Conservation (phyloP, 805 yeast species). For the Saccharomyces mikatae region DNA sequence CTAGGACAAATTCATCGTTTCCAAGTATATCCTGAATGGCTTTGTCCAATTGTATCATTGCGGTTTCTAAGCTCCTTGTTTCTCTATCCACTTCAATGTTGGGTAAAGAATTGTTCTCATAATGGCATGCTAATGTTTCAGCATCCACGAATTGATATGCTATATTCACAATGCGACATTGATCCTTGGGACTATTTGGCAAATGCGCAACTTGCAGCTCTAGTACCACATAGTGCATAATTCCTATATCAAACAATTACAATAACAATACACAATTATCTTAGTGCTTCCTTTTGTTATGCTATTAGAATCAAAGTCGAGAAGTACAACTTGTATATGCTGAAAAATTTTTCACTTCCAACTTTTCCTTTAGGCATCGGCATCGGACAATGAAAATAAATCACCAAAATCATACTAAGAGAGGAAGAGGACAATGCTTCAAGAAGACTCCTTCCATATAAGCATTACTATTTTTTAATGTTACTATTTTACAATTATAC, state of each 20-base stretch:
- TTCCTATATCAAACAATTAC: background rate
- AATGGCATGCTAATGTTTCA: constrained; percentile 36
- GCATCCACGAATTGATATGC: constrained; percentile 62
- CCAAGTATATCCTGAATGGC: constrained; percentile 32
- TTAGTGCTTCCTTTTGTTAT: background rate
- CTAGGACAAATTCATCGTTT: constrained; percentile 50
- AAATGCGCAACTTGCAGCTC: constrained; percentile 17
- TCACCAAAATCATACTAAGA: background rate
- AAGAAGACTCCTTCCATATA: background rate
- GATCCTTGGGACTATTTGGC: constrained; percentile 41
- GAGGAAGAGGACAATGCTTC: background rate
- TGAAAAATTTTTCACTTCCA: background rate
- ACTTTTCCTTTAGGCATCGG: background rate
- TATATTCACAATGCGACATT: constrained; percentile 58
- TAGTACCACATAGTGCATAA: constrained; percentile 22
- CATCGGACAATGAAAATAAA: background rate
- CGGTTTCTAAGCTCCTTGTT: constrained; percentile 49
- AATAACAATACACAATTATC: background rate
- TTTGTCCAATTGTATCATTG: constrained; percentile 46
- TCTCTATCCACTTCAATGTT: constrained; percentile 50
- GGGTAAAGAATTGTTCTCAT: constrained; percentile 41
- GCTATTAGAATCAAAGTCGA: background rate
- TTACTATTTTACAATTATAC: background rate
- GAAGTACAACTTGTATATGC: background rate
- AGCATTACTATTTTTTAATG: background rate